These are phyloP conservation scores for Ganoderma resinaceum DNA, from an alignment of 1,284 basidiomycete species.

Conservation along the genomic window DNA sequence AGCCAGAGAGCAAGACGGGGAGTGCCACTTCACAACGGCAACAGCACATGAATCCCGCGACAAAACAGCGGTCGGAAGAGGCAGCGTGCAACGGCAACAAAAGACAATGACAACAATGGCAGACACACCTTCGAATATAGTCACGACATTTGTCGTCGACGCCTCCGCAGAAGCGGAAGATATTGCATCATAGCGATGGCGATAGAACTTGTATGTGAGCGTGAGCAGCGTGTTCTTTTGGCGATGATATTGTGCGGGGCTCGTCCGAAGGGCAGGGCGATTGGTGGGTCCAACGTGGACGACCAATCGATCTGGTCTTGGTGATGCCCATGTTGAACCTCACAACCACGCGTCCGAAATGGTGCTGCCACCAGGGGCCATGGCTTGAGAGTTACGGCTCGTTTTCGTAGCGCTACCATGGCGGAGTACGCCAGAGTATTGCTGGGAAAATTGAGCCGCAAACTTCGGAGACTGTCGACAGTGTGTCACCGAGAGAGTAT, in stretches of 20 bases:
- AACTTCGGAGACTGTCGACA: neutral
- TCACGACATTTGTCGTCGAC: conserved; percentile 3
- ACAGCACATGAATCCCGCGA: neutral
- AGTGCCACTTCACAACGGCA: neutral
- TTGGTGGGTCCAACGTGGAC: neutral
- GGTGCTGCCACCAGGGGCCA: neutral
- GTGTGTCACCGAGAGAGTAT: neutral
- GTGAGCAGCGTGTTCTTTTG: neutral
- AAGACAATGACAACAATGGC: neutral
- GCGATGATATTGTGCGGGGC: neutral
- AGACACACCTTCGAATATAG: neutral
- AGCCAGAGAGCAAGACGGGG: neutral
- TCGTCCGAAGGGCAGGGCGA: neutral
- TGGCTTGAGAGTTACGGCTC: neutral
- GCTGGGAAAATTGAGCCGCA: neutral
- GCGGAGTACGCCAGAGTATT: neutral
- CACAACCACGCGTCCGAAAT: neutral
- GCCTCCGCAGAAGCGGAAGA: neutral
- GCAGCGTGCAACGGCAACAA: neutral
- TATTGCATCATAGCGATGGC: neutral
- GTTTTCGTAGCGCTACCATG: neutral
- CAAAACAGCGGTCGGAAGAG: neutral
- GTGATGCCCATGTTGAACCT: neutral
- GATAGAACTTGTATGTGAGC: neutral
- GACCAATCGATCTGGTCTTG: conserved; percentile 2